Percentiles rank a stretch among this genome's conserved stretches.
Evolutionary conservation across 2,329 filamentous ascomycete species (phyloP).

Genomic region (Tolypocladium amazonense): DNA sequence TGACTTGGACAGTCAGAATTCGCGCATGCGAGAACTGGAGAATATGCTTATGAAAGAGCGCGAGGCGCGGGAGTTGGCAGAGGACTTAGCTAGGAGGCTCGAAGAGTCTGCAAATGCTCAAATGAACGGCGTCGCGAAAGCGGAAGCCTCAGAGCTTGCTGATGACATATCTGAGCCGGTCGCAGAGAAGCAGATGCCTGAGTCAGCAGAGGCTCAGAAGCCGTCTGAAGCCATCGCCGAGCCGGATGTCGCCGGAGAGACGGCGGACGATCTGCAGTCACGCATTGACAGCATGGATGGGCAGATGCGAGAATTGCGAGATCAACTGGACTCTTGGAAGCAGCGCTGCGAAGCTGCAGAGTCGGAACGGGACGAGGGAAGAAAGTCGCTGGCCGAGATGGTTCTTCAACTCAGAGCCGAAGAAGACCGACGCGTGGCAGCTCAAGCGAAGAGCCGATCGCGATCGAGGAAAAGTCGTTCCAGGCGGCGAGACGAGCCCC

Average conservation of each 20-base stretch:
- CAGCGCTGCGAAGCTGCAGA: slow-evolving; percentile 73
- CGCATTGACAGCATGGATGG: slow-evolving; percentile 66
- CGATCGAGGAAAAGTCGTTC: slow-evolving; percentile 15
- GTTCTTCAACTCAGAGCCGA: slow-evolving; percentile 70
- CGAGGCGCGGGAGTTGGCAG: slow-evolving; percentile 70
- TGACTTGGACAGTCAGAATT: slow-evolving; percentile 75
- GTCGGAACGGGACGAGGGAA: slow-evolving; percentile 58
- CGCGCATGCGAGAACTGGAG: slow-evolving; percentile 73
- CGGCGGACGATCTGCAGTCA: slow-evolving; percentile 37
- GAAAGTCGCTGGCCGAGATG: slow-evolving; percentile 77
- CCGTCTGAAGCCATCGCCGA: not conserved
- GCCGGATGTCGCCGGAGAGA: slow-evolving; percentile 10
- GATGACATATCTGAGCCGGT: slow-evolving; percentile 3
- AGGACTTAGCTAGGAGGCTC: slow-evolving; percentile 66
- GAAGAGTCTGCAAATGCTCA: slow-evolving; percentile 38
- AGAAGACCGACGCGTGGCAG: slow-evolving; percentile 36
- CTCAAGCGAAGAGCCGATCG: slow-evolving; percentile 29
- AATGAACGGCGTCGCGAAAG: slow-evolving; percentile 15
- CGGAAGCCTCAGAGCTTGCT: slow-evolving; percentile 12
- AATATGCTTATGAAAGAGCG: slow-evolving; percentile 64
- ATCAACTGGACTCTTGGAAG: slow-evolving; percentile 70
- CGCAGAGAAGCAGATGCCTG: not conserved
- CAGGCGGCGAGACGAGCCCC: slow-evolving; percentile 6
- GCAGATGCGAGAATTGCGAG: slow-evolving; percentile 73
- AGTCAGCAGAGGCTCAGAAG: slow-evolving; percentile 8